These are phyloP conservation scores for Centrapalus pauciflorus DNA, from an alignment of 129 eudicot species.

Conservation along the genomic window DNA sequence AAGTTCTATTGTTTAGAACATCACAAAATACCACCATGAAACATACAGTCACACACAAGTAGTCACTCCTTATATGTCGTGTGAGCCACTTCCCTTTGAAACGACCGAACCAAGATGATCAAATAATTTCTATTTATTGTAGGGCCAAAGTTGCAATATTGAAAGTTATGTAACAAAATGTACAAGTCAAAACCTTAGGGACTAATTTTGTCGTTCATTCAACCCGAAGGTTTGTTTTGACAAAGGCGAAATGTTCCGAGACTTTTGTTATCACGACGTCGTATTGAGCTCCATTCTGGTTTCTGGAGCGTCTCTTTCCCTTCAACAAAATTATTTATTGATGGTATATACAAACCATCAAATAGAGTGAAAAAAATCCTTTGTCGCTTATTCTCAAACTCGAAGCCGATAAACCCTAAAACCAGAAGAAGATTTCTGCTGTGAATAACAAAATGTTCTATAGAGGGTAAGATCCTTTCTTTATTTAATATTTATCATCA, in stretches of 20 bases:
- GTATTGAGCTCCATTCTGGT: background rate
- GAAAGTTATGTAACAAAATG: background rate
- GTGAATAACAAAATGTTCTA: conserved; percentile 33
- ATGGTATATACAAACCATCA: background rate
- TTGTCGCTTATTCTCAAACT: conserved; percentile 12
- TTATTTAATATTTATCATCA: background rate
- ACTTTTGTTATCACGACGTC: background rate
- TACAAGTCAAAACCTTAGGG: background rate
- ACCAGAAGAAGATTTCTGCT: conserved; percentile 1
- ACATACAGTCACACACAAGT: no score
- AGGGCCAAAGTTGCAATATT: background rate
- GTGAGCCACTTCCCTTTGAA: no score
- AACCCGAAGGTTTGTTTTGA: background rate
- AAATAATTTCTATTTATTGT: no score
- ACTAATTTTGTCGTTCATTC: background rate
- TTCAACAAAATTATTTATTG: conserved; percentile 6
- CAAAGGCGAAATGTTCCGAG: background rate
- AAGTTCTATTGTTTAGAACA: no score
- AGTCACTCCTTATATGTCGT: no score
- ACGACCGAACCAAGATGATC: no score
- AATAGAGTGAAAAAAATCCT: background rate
- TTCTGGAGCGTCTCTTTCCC: background rate
- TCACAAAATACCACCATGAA: no score
- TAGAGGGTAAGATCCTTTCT: conserved; percentile 41
- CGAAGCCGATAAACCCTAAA: conserved; percentile 27